These are phyloP conservation scores for Litsea cubeba DNA, from an alignment of 164 flowering plant species.

Conservation along the genomic window DNA sequence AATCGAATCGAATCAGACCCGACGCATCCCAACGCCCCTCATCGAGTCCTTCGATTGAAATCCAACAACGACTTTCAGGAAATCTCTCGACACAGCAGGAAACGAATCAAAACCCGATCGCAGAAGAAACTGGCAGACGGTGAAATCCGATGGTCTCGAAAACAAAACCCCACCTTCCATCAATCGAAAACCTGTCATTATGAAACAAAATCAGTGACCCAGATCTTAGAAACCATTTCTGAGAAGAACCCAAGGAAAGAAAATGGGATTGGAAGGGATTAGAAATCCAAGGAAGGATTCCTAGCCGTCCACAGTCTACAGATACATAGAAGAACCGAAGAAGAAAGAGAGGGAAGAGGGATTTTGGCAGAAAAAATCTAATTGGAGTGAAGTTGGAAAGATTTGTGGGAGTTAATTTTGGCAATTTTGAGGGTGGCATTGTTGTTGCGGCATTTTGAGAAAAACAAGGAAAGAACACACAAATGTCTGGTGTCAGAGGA, in stretches of 20 bases:
- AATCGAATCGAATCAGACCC: background rate
- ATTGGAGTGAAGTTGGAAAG: too few species aligned
- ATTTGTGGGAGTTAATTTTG: too few species aligned
- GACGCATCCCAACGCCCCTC: conserved; percentile 2
- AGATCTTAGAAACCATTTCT: conserved; percentile 17
- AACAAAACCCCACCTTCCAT: conserved; percentile 14
- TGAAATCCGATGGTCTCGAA: conserved; percentile 4
- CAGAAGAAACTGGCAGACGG: conserved; percentile 33
- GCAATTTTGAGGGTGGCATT: too few species aligned
- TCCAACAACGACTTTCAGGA: conserved; percentile 31
- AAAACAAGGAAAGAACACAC: too few species aligned
- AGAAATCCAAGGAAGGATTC: background rate
- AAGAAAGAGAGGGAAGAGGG: too few species aligned
- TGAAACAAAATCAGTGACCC: conserved; percentile 25
- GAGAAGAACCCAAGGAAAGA: background rate
- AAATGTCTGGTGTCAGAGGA: too few species aligned
- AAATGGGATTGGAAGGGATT: background rate
- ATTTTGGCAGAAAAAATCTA: too few species aligned
- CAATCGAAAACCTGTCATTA: background rate
- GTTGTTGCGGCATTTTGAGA: too few species aligned
- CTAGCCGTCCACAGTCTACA: too few species aligned
- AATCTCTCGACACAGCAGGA: conserved; percentile 55
- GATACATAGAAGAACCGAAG: too few species aligned
- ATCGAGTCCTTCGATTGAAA: conserved; percentile 13
- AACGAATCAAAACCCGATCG: conserved; percentile 55